phyloP scores from a whole-genome alignment of 1,139 yeast species.

The Kodamaea derodonti region DNA sequence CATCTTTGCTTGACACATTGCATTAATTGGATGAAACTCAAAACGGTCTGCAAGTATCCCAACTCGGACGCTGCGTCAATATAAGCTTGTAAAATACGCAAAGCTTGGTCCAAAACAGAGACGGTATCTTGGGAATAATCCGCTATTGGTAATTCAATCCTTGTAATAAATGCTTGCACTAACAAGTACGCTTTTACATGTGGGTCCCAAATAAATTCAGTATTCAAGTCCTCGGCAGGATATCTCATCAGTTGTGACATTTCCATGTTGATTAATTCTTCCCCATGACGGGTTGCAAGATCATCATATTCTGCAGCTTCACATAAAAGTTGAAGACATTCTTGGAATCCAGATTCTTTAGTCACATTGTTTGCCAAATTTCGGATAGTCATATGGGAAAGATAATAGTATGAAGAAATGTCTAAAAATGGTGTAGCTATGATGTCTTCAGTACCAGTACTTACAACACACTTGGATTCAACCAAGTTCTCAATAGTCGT shows the following conservation, averaged over 20 bases:
- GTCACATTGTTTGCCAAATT: constrained; percentile 53
- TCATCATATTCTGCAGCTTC: constrained; percentile 90
- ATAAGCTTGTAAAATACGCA: constrained; percentile 90
- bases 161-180: constrained; percentile 80
- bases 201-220: constrained; percentile 87
- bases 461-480: constrained; percentile 67
- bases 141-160: constrained; percentile 86
- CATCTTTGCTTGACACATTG: constrained; percentile 84
- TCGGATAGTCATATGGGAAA: constrained; percentile 87
- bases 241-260: constrained; percentile 79
- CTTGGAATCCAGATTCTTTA: constrained; percentile 54
- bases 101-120: constrained; percentile 87
- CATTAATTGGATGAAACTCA: constrained; percentile 65
- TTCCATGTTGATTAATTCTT: constrained; percentile 87
- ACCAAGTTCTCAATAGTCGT: constrained; percentile 61
- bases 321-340: constrained; percentile 68
- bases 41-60: constrained; percentile 63
- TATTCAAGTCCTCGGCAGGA: constrained; percentile 63
- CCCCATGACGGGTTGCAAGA: constrained; percentile 91
- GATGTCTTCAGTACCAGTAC: constrained; percentile 46
- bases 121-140: constrained; percentile 94
- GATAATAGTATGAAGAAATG: constrained; percentile 86
- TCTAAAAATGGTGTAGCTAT: constrained; percentile 79
- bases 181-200: constrained; percentile 87
- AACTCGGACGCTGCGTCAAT: constrained; percentile 86